Evolutionary conservation across 345 rosid species (phyloP).

Genomic region (Gossypium ekmanianum): DNA sequence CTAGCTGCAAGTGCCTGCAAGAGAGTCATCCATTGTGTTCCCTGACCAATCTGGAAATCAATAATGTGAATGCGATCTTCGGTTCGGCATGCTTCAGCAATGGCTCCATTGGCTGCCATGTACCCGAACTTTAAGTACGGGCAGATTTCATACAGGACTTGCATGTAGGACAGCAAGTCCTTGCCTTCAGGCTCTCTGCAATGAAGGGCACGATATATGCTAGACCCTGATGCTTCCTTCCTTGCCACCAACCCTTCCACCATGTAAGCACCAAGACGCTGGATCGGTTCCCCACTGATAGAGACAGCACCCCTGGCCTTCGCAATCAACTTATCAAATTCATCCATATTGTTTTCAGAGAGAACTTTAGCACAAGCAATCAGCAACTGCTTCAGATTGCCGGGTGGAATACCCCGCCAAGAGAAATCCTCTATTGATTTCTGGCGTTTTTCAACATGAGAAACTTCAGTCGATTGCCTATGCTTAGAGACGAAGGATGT

Average conservation of each 20-base stretch:
- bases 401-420: slow-evolving; percentile 25
- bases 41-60: slow-evolving; percentile 66
- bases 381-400: slow-evolving; percentile 45
- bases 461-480: slow-evolving; percentile 28
- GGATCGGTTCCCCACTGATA: slow-evolving; percentile 51
- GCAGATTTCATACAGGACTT: slow-evolving; percentile 59
- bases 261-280: slow-evolving; percentile 72
- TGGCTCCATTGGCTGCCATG: slow-evolving; percentile 82
- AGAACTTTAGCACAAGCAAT: slow-evolving; percentile 60
- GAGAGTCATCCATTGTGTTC: slow-evolving; percentile 71
- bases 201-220: slow-evolving; percentile 44
- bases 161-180: slow-evolving; percentile 64
- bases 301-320: slow-evolving; percentile 48
- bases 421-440: slow-evolving; percentile 25
- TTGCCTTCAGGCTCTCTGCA: slow-evolving; percentile 60
- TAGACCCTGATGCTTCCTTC: slow-evolving; percentile 45
- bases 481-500: slow-evolving; percentile 26
- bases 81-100: slow-evolving; percentile 68
- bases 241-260: slow-evolving; percentile 65
- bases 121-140: slow-evolving; percentile 72
- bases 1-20: slow-evolving; percentile 67
- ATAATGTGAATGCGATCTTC: slow-evolving; percentile 57
- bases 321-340: slow-evolving; percentile 41
- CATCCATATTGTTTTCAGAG: slow-evolving; percentile 36
- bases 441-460: slow-evolving; percentile 31